A percentile compares a stretch with the other conserved stretches of the same genome.
phyloP scores from a whole-genome alignment of 805 yeast species.

The Candida gorgasii region DNA sequence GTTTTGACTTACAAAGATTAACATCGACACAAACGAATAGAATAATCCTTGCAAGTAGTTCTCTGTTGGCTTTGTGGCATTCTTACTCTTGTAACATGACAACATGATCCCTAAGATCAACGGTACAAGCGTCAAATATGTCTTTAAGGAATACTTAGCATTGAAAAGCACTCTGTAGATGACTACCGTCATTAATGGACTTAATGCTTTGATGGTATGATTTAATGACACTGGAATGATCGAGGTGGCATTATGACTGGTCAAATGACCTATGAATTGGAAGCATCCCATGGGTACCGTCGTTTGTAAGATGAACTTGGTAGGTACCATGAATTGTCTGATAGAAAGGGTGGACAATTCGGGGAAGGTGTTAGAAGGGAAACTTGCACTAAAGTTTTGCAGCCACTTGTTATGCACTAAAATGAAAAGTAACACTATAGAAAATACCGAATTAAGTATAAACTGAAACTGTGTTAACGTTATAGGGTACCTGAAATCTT shows the following conservation, averaged over 20 bases:
- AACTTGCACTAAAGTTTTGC: slow-evolving; percentile 14
- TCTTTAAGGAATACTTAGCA: slow-evolving; percentile 56
- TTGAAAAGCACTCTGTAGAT: slow-evolving; percentile 68
- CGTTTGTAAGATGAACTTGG: slow-evolving; percentile 51
- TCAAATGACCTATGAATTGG: slow-evolving; percentile 89
- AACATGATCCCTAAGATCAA: slow-evolving; percentile 83
- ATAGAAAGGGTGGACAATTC: slow-evolving; percentile 25
- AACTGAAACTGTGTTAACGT: slow-evolving; percentile 89
- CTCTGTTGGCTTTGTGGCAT: neutral
- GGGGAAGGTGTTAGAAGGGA: slow-evolving; percentile 55
- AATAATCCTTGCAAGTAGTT: slow-evolving; percentile 40
- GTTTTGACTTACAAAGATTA: slow-evolving; percentile 75
- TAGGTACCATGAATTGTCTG: slow-evolving; percentile 53
- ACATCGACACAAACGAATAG: slow-evolving; percentile 56
- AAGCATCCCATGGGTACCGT: slow-evolving; percentile 94
- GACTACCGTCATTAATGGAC: slow-evolving; percentile 85
- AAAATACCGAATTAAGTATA: slow-evolving; percentile 63
- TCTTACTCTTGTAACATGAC: slow-evolving; percentile 44
- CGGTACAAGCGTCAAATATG: slow-evolving; percentile 80
- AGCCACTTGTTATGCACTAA: slow-evolving; percentile 4
- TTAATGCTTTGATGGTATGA: slow-evolving; percentile 88
- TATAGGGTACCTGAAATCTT: slow-evolving; percentile 74
- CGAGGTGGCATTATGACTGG: slow-evolving; percentile 90
- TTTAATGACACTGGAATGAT: slow-evolving; percentile 92
- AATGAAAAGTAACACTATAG: slow-evolving; percentile 35